These are phyloP conservation scores for Apiospora arundinis DNA, from an alignment of 2,329 filamentous ascomycete genomes.

Conservation along the genomic window DNA sequence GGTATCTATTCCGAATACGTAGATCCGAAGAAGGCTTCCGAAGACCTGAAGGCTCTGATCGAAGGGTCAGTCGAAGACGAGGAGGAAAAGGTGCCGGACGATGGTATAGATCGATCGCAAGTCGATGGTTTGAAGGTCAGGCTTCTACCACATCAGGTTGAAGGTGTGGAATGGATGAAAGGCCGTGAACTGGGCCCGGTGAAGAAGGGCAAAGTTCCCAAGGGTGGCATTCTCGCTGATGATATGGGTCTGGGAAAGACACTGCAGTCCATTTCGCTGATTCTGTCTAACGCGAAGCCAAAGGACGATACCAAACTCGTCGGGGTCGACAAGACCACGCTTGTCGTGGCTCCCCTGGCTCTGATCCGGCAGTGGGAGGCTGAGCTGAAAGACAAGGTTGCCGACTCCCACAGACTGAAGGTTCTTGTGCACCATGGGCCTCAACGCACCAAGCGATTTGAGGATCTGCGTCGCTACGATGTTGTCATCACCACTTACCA, in stretches of 20 bases:
- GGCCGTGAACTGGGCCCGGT: constrained; percentile 87
- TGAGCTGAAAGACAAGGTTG: constrained; percentile 86
- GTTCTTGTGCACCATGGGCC: constrained; percentile 93
- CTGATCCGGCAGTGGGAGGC: constrained; percentile 97
- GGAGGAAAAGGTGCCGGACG: constrained; percentile 53
- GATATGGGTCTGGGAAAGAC: constrained; percentile 99
- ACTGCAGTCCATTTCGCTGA: constrained; percentile 87
- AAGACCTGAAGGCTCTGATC: constrained; percentile 81
- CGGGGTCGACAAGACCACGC: constrained; percentile 76
- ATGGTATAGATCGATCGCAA: constrained; percentile 60
- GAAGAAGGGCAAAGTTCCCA: constrained; percentile 82
- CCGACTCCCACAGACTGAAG: constrained; percentile 70
- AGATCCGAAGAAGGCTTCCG: constrained; percentile 73
- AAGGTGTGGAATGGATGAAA: constrained; percentile 94
- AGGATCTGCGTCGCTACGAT: constrained; percentile 83
- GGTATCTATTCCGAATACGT: constrained; percentile 66
- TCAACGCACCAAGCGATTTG: constrained; percentile 77
- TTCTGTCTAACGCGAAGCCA: constrained; percentile 82
- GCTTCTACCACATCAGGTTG: constrained; percentile 90
- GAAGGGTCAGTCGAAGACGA: constrained; percentile 83
- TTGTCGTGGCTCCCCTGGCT: constrained; percentile 91
- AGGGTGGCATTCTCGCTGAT: constrained; percentile 93
- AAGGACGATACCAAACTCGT: constrained; percentile 55
- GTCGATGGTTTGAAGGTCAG: constrained; percentile 86
- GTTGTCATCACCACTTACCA: constrained; percentile 98